Base-by-base conservation (phyloP, 805 yeast genomes). In the Saccharomycopsis capsularis region DNA sequence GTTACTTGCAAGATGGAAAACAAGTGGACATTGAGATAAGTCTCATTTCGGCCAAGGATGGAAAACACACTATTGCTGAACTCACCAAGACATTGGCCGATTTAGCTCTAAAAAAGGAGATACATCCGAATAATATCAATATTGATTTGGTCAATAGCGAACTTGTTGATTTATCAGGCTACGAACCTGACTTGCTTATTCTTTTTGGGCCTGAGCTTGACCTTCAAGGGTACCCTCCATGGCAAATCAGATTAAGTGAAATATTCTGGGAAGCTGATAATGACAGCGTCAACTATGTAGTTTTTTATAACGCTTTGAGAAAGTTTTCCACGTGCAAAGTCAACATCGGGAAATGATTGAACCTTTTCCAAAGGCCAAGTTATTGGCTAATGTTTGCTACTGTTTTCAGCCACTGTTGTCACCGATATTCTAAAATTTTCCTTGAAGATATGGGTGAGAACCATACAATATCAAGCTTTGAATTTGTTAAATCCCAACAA, bases 141-240 rank as follows among this genome's bases (percentile, higher is more conserved):
- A 77, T 87, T 54, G 81, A 79, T 38, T 71, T 85, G 51, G 77
- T 93, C 35, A 91, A 90, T 63, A 78, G 78, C 52, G 89, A 85
- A 60, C 70, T 84, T 53, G 70, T 71, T 35, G 86, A 80, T 57
- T 69, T 88, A 46, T 93, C 89, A 15, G 93, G 96, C 1, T 74
- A 73, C n/a, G 99, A 93, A 63, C 98, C 99, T 0, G 99, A 93
- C 62, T 73, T 93, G 55, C 69, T 93, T 42, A 70, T 93, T 27
- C 68, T 85, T 46, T 93, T 91, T 63, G 88, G 88, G 19, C 95
- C 97, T n/a, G 71, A 74, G 11, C 70, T 93, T 55, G 95, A 89
- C 62, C 73, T 93, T 44, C 95, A 89, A 65, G 97, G 95, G 16
- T 93, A 82, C 64, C 98, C 98, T 19, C 99, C 99, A 25, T 93